Base-by-base conservation (phyloP, 2,329 filamentous ascomycete species). In the Nannizziopsis arthrosporioides region DNA sequence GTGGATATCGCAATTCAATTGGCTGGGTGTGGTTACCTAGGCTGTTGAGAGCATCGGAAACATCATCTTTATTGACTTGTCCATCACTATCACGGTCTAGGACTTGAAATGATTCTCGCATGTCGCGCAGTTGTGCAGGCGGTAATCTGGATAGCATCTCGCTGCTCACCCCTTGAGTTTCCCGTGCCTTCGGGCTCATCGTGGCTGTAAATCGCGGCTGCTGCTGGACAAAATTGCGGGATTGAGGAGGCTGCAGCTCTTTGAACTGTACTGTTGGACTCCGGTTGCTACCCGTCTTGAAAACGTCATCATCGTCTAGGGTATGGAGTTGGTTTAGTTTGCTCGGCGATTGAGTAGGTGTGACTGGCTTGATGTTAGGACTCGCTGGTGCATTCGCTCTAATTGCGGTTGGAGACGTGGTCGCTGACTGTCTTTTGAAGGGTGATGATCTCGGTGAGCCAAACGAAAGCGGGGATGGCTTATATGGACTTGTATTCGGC, bases 61-160 rank as follows among this genome's bases (percentile, higher is more conserved):
- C 81, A 62, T 94, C 87, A 17, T 90, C 84, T 51, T 84, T 76
- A 55, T 82, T 84, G 52, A 98, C 82, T 44, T 78, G 72, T 14
- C 90, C 89, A 60, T 92, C 87, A 59, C 87, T 89, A 65, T 92
- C 83, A 51, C 86, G 77, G 65, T 96, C 92, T 41, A 98, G 74
- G 51, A 95, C 88, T 65, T 93, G 86, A 65, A 96, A 98, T 0
- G 84, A 87, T 62, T 96, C 90, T 52, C 92, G 80, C 67, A 98
- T 77, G 57, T 86, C 85, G 59, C 89, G 80, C 32, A 95, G 80
- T 57, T 95, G 86, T 2, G 85, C 74, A 2, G 86, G 81, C 34
- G 90, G 84, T 37, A 96, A 45, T 43, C 45, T 52, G 30, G 50
- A 42, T 27, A 55, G 40, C 10, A 43, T 41, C 18, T 54, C 52